Conservation (phyloP, 2,329 filamentous ascomycete genomes). For the Hortaea werneckii region DNA sequence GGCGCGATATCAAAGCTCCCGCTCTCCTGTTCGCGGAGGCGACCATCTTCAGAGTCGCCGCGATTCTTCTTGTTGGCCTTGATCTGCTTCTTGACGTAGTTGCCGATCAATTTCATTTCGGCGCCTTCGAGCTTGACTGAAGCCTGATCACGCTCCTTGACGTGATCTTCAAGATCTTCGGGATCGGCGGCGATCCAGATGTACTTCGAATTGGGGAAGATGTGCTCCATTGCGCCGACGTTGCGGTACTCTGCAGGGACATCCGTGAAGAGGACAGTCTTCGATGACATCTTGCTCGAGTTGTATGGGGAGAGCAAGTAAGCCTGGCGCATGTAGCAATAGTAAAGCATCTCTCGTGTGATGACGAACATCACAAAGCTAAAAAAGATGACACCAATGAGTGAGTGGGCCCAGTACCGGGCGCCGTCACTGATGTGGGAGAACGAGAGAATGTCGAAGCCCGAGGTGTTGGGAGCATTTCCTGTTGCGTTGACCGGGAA, state of each 20-base stretch:
- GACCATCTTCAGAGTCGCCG: conserved; percentile 21
- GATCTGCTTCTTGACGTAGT: conserved; percentile 19
- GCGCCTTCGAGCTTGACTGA: conserved; percentile 34
- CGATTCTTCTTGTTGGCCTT: conserved; percentile 7
- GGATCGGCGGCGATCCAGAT: conserved; percentile 38
- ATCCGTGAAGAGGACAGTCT: conserved; percentile 36
- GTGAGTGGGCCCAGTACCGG: conserved; percentile 34
- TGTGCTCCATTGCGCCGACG: conserved; percentile 24
- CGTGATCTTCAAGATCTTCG: conserved; percentile 32
- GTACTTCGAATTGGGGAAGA: conserved; percentile 29
- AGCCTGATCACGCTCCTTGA: conserved; percentile 34
- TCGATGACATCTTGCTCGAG: conserved; percentile 34
- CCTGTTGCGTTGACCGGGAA: conserved; percentile 23
- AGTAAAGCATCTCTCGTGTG: conserved; percentile 35
- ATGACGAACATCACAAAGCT: conserved; percentile 34
- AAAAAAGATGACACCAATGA: conserved; percentile 32
- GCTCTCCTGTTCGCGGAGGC: conserved; percentile 27
- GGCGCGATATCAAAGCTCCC: conserved; percentile 44
- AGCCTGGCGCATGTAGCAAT: conserved; percentile 36
- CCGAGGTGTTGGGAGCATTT: too few relatives aligned
- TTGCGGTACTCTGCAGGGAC: conserved; percentile 32
- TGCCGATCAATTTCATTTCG: conserved; percentile 32
- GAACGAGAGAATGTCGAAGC: conserved; percentile 20
- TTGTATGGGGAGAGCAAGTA: conserved; percentile 35
- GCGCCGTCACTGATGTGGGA: conserved; percentile 29